Conservation (phyloP, 345 rosid genomes). For the Eucalyptus marginata region DNA sequence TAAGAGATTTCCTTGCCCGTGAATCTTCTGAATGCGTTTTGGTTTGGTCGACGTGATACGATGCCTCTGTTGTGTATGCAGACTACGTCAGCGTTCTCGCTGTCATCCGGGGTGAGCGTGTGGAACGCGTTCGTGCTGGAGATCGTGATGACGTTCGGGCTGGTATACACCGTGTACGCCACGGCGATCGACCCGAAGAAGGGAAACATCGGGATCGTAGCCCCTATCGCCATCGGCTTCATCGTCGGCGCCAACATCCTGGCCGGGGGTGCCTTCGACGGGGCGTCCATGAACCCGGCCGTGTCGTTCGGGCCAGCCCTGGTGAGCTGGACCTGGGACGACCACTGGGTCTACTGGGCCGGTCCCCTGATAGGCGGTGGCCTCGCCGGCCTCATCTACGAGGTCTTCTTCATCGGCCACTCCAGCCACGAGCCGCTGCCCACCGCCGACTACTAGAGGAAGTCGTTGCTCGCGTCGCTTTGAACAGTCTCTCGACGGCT, state of each 20-base stretch:
- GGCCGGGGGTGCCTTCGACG: slow-evolving; percentile 86
- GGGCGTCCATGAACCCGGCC: slow-evolving; percentile 97
- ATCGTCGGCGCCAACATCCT: slow-evolving; percentile 86
- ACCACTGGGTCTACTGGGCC: slow-evolving; percentile 96
- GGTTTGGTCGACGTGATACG: not conserved
- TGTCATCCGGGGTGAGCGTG: slow-evolving; percentile 62
- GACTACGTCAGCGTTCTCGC: slow-evolving; percentile 51
- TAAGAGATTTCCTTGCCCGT: not conserved
- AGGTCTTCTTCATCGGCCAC: slow-evolving; percentile 47
- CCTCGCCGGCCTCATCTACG: slow-evolving; percentile 69
- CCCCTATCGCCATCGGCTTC: slow-evolving; percentile 86
- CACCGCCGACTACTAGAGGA: slow-evolving; percentile 52
- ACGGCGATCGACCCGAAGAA: slow-evolving; percentile 85
- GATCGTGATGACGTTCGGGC: slow-evolving; percentile 92
- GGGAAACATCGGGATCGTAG: slow-evolving; percentile 58
- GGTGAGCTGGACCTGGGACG: slow-evolving; percentile 81
- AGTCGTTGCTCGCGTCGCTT: not conserved
- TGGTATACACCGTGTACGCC: slow-evolving; percentile 88
- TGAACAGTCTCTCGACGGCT: not conserved
- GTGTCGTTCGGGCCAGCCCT: slow-evolving; percentile 92
- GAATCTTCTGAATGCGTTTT: not conserved
- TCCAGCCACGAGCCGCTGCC: slow-evolving; percentile 54
- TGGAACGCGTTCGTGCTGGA: slow-evolving; percentile 80
- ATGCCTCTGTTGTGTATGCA: slow-evolving; percentile 1
- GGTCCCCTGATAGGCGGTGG: slow-evolving; percentile 90